Conservation (phyloP, 768 basidiomycete genomes). For the Tylopilus rubrobrunneus region DNA sequence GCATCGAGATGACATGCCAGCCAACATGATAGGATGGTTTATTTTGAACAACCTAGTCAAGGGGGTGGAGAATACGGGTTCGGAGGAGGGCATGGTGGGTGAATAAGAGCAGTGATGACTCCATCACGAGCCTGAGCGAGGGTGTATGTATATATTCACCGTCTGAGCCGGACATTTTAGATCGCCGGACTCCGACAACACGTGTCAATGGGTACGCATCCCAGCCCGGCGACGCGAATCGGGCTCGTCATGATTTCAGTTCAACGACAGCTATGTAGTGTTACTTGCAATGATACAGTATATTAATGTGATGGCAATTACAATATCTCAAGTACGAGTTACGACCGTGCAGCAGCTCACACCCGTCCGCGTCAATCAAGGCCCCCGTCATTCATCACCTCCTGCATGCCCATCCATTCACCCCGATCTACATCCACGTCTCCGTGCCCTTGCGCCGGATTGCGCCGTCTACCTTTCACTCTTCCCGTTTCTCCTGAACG, state of each 20-base stretch:
- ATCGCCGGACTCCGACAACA: no score
- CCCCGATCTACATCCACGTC: slow-evolving; percentile 11
- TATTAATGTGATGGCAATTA: no score
- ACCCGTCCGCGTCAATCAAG: neutral
- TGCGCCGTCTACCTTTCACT: slow-evolving; percentile 10
- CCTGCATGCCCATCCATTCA: slow-evolving; percentile 24
- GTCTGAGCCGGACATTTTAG: no score
- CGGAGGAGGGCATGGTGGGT: slow-evolving; percentile 59
- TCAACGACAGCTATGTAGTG: no score
- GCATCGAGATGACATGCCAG: slow-evolving; percentile 38
- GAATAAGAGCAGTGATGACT: neutral
- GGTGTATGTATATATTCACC: no score
- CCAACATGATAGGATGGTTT: slow-evolving; percentile 82
- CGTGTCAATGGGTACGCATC: no score
- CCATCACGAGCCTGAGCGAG: neutral
- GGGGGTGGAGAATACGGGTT: slow-evolving; percentile 64
- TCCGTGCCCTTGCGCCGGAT: neutral
- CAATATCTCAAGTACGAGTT: no score
- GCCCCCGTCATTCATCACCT: slow-evolving; percentile 13
- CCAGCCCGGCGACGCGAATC: no score
- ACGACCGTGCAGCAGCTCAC: no score
- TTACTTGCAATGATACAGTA: no score
- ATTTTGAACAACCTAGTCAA: slow-evolving; percentile 74
- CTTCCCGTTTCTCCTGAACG: neutral
- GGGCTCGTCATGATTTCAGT: no score